These are phyloP conservation scores for Sporothrix euskadiensis DNA, from an alignment of 2,329 filamentous ascomycete genomes.

Conservation along the genomic window DNA sequence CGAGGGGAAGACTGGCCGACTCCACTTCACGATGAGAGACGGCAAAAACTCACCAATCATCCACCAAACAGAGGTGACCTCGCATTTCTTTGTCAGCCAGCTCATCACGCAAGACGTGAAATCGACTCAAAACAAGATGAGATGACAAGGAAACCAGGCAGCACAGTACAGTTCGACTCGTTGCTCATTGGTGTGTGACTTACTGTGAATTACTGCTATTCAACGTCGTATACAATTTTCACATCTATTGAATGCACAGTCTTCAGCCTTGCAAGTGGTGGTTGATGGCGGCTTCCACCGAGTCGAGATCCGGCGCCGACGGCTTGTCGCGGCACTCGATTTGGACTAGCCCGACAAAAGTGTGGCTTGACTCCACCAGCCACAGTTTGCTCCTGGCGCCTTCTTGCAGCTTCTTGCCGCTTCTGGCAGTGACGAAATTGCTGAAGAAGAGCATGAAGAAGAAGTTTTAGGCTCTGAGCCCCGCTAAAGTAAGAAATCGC, in stretches of 20 bases:
- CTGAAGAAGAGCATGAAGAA: not conserved
- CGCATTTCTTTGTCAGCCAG: not conserved
- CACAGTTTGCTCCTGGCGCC: not conserved
- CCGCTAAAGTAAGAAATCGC: not conserved
- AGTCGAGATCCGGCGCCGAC: not conserved
- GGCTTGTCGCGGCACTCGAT: not conserved
- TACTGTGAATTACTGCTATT: not conserved
- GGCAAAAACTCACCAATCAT: not conserved
- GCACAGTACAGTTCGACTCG: too few species aligned
- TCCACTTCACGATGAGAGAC: not conserved
- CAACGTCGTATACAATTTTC: not conserved
- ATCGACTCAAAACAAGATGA: not conserved
- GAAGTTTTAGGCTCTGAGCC: not conserved
- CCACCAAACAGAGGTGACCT: not conserved
- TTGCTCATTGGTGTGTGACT: not conserved
- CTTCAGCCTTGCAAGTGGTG: not conserved
- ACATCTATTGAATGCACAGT: not conserved
- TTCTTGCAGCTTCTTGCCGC: conserved; percentile 27
- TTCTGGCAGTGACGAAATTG: conserved; percentile 23
- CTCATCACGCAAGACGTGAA: not conserved
- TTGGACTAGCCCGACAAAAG: not conserved
- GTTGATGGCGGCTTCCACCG: not conserved
- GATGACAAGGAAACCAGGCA: not conserved
- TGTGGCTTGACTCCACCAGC: not conserved
- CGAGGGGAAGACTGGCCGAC: not conserved